Conservation (phyloP, 192 early-diverging fungal genomes). For the Backusella luteola region DNA sequence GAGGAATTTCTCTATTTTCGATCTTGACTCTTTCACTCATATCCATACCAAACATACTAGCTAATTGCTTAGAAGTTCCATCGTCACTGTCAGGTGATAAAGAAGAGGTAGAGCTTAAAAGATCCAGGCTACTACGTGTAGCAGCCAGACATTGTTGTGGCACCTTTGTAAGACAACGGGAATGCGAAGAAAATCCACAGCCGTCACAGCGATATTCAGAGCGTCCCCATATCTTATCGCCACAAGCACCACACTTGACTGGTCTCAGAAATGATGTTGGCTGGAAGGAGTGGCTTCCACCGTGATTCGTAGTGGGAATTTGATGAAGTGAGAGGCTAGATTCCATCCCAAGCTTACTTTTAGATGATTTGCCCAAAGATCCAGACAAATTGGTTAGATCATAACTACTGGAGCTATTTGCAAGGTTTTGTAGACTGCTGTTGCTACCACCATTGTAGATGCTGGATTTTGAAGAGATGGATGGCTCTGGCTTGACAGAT, state of each 20-base stretch:
- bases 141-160: slow-evolving; percentile 32
- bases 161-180: slow-evolving; percentile 39
- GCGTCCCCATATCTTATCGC: slow-evolving; percentile 56
- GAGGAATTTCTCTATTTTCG: slow-evolving; percentile 60
- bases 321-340: neutral
- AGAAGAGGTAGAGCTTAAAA: neutral
- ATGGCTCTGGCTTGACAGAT: slow-evolving; percentile 1
- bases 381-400: neutral
- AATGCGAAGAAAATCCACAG: slow-evolving; percentile 49
- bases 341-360: neutral
- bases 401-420: neutral
- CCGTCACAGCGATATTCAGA: slow-evolving; percentile 49
- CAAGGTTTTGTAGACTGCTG: neutral
- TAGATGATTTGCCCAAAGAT: neutral
- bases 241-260: slow-evolving; percentile 50
- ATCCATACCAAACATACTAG: slow-evolving; percentile 64
- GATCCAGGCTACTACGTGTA: slow-evolving; percentile 16
- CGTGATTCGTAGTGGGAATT: neutral
- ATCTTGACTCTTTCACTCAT: slow-evolving; percentile 51
- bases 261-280: slow-evolving; percentile 44
- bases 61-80: neutral
- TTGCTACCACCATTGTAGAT: neutral
- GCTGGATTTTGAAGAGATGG: neutral
- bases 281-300: slow-evolving; percentile 37
- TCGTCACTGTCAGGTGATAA: neutral